phyloP scores from a whole-genome alignment of 352 stramenopile species.

The Phytophthora syringae region DNA sequence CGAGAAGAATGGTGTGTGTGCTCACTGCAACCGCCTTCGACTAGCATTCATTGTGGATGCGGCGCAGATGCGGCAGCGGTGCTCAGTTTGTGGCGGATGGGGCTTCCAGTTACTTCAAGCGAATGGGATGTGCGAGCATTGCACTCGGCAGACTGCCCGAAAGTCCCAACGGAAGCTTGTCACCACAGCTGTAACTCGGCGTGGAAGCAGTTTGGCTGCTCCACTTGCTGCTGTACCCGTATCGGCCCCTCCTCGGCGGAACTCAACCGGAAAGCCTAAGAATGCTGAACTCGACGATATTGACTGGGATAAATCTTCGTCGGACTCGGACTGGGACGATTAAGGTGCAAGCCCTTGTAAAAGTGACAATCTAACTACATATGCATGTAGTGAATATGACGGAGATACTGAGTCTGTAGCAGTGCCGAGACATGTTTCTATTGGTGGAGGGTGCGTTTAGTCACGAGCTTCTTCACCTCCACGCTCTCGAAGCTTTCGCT shows the following conservation, averaged over 20 bases:
- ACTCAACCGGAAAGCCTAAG: conserved; percentile 9
- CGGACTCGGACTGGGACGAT: conserved; percentile 59
- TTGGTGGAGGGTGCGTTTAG: neutral
- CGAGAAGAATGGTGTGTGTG: conserved; percentile 75
- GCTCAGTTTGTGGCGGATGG: conserved; percentile 61
- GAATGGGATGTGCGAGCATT: conserved; percentile 63
- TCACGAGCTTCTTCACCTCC: neutral
- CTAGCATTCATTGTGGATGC: conserved; percentile 79
- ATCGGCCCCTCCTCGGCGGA: conserved; percentile 5
- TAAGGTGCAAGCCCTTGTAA: conserved; percentile 19
- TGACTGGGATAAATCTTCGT: conserved; percentile 61
- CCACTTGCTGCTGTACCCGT: conserved; percentile 4
- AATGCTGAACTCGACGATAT: conserved; percentile 27
- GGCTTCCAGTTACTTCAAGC: conserved; percentile 57
- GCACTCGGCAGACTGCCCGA: conserved; percentile 38
- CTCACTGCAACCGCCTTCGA: conserved; percentile 70
- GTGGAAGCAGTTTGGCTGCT: conserved; percentile 14
- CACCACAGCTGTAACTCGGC: conserved; percentile 4
- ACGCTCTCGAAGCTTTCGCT: conserved; percentile 2
- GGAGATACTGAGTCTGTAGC: no score
- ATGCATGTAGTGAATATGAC: neutral
- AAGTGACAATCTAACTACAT: neutral
- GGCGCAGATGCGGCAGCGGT: conserved; percentile 59
- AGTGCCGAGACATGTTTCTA: neutral
- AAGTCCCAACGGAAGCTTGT: conserved; percentile 20